phyloP scores from a whole-genome alignment of 345 rosid species.

The Excoecaria cochinchinensis region DNA sequence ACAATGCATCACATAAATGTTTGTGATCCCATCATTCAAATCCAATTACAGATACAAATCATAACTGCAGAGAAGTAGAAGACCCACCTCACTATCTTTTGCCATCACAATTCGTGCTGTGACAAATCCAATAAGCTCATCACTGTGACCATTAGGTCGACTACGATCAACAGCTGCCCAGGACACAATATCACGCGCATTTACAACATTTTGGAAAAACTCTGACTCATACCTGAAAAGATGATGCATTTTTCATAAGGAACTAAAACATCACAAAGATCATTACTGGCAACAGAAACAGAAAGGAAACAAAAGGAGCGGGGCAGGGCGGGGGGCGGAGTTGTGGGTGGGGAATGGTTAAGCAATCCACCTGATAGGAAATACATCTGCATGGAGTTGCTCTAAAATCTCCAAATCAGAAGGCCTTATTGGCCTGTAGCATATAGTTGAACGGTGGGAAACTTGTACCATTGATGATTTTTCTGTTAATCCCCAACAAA shows the following conservation, averaged over 20 bases:
- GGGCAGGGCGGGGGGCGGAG: too few relatives aligned
- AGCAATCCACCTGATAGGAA: slow-evolving; percentile 69
- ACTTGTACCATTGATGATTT: slow-evolving; percentile 50
- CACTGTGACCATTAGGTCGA: slow-evolving; percentile 60
- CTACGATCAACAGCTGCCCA: slow-evolving; percentile 93
- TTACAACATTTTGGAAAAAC: slow-evolving; percentile 86
- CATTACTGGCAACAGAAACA: slow-evolving; percentile 11
- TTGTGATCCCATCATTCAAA: slow-evolving; percentile 8
- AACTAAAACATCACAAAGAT: slow-evolving; percentile 2
- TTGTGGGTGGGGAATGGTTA: background rate
- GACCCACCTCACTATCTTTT: slow-evolving; percentile 81
- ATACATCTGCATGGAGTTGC: slow-evolving; percentile 66
- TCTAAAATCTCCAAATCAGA: slow-evolving; percentile 73
- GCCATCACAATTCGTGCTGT: slow-evolving; percentile 74
- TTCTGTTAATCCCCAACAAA: slow-evolving; percentile 49
- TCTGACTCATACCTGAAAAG: slow-evolving; percentile 85
- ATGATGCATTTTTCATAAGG: slow-evolving; percentile 21
- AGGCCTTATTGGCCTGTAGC: slow-evolving; percentile 69
- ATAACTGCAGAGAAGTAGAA: slow-evolving; percentile 19
- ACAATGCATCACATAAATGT: slow-evolving; percentile 7
- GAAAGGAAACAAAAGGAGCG: background rate
- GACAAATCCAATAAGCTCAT: slow-evolving; percentile 90
- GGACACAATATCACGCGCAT: slow-evolving; percentile 69
- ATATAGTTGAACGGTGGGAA: slow-evolving; percentile 53
- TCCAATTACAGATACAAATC: slow-evolving; percentile 10